Base-by-base conservation (phyloP, 2,329 filamentous ascomycete genomes). In the Ophioceras dolichostomum region DNA sequence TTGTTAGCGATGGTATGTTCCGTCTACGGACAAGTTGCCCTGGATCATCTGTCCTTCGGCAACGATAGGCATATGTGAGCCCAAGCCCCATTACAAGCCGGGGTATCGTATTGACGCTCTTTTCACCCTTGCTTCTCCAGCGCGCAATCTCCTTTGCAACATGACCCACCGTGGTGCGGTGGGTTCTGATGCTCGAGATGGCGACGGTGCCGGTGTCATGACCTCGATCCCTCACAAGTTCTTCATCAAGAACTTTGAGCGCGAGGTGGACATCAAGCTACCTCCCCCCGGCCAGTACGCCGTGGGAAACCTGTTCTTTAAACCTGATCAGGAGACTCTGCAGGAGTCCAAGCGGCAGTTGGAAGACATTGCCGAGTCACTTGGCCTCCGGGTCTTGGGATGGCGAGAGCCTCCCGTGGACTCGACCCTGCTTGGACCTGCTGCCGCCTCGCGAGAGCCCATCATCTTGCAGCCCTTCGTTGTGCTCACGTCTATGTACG, bases 91-190 rank as follows among this genome's bases (percentile, higher is more conserved):
- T 5, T 36, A 13, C 34, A 30, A 21, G 31, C 34, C 6, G 14
- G 12, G 10, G n/a, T 17, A 22, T 17, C 12, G 5, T 31, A 7
- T 20, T 4, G 4, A n/a, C n/a, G n/a, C n/a, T n/a, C n/a, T n/a
- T n/a, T 33, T 18, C 41, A 47, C 34, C 49, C 39, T 4, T 4
- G 10, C 21, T 36, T 14, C 34, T 10, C 27, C 45, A 91, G 85
- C 88, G 48, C 83, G 85, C 48, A 94, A 88, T 63, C 72, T 98
- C 44, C 79, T 98, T 45, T 98, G 91, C 73, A 96, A 98, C 74
- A 98, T 98, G 91, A 96, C 91, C 71, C 91, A 98, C 70, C 83
- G 91, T 60, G 91, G 91, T 70, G 91, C 91, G 46, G 89, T 96
- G 51, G 91, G 91, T 50, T 96, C 91, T 43, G 91, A 98, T 69